Conservation (phyloP, 108 stramenopile species). For the Thalassiosira profunda region DNA sequence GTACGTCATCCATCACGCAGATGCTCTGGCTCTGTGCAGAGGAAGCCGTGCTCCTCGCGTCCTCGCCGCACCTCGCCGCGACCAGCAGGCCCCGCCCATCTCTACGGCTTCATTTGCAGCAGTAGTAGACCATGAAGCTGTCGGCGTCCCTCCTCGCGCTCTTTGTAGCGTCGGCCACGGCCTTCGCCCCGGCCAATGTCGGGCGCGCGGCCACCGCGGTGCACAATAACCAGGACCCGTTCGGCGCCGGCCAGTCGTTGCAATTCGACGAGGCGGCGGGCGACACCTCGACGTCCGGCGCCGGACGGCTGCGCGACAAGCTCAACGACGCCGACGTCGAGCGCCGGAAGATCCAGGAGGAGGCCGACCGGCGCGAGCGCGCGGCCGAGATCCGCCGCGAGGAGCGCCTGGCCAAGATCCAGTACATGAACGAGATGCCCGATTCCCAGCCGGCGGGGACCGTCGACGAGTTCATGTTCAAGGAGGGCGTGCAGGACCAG, state of each 20-base stretch:
- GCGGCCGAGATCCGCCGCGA: constrained; percentile 93
- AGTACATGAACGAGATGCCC: constrained; percentile 95
- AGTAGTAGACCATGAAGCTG: constrained; percentile 63
- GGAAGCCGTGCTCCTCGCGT: too few species aligned
- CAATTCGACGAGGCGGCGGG: constrained; percentile 86
- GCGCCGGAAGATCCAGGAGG: constrained; percentile 86
- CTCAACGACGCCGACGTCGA: constrained; percentile 93
- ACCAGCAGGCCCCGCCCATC: too few species aligned
- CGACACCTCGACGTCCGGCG: constrained; percentile 75
- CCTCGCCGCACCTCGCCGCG: too few species aligned
- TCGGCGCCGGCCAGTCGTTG: constrained; percentile 71
- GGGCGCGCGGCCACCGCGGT: constrained; percentile 17
- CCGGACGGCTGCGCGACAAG: constrained; percentile 76
- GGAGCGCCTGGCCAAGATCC: constrained; percentile 89
- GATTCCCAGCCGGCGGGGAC: constrained; percentile 91
- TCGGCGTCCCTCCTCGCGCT: constrained; percentile 55
- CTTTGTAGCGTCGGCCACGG: constrained; percentile 58
- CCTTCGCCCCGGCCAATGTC: constrained; percentile 50
- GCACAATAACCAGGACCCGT: constrained; percentile 56
- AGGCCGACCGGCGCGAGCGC: constrained; percentile 84
- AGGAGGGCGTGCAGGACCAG: constrained; percentile 97
- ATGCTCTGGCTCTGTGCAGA: too few species aligned
- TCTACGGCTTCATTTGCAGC: too few species aligned
- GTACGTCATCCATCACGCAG: too few species aligned
- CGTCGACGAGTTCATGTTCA: constrained; percentile 98